phyloP scores from a whole-genome alignment of 768 basidiomycete genomes.

The Tremella mesenterica region DNA sequence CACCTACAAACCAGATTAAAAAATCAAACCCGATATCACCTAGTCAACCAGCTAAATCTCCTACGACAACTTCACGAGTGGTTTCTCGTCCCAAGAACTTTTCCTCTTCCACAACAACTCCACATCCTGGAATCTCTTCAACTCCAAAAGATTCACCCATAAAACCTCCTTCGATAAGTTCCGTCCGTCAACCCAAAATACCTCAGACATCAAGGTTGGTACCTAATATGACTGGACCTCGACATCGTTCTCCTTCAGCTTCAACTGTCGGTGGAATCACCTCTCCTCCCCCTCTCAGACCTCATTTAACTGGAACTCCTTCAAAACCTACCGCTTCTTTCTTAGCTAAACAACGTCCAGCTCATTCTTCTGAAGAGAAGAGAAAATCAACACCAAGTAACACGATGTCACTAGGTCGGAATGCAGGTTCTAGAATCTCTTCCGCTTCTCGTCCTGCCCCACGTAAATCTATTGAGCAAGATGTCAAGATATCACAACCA shows the following conservation, averaged over 20 bases:
- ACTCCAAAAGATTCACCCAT: too few relatives aligned
- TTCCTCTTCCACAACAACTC: too few relatives aligned
- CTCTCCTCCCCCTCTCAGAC: constrained; percentile 20
- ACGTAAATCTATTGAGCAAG: too few relatives aligned
- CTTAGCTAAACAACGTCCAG: constrained; percentile 26
- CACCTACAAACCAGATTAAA: too few relatives aligned
- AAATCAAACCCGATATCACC: too few relatives aligned
- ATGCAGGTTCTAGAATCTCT: not conserved
- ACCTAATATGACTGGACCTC: not conserved
- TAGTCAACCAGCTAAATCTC: too few relatives aligned
- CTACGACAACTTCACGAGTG: too few relatives aligned
- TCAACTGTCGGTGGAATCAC: not conserved
- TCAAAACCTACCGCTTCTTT: constrained; percentile 32
- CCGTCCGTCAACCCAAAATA: too few relatives aligned
- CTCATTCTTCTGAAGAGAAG: not conserved
- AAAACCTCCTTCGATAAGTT: too few relatives aligned
- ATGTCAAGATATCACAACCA: not conserved
- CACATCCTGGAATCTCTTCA: too few relatives aligned
- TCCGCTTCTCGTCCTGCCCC: not conserved
- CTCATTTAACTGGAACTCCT: constrained; percentile 36
- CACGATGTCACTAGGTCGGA: not conserved
- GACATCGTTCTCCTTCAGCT: constrained; percentile 1
- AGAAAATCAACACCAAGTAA: not conserved
- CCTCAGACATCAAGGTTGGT: too few relatives aligned
- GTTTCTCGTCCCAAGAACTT: too few relatives aligned